Base-by-base conservation (phyloP, 768 basidiomycete genomes). In the Clitopilus passeckerianus region DNA sequence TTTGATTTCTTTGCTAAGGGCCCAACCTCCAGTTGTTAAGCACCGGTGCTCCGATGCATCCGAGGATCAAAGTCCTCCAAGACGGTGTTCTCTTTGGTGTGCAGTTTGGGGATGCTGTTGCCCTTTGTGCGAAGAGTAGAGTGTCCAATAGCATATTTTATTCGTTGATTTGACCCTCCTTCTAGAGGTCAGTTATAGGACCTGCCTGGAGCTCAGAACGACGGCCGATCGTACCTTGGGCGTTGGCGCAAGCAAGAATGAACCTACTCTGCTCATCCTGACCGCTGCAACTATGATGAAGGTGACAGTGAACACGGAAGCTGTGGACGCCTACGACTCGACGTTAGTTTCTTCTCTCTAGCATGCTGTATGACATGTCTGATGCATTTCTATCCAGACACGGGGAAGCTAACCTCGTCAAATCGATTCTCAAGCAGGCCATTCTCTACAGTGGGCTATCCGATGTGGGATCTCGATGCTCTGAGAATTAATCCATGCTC, bases 381-480 rank as follows among this genome's bases (percentile, higher is more conserved):
- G 10, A 50, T 50, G 41, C 18, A 9, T 41, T 41, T 34, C n/a
- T 27, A 16, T 18, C 6, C 22, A 89, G 86, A 56, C 84, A 78
- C 58, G 91, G 86, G 60, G 81, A 75, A 44, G 84, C 87, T 1
- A 81, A 82, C 59, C 74, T 93, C 23, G 83, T 92, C 68, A 88
- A 88, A 70, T 86, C 88, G 8, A 89, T 85, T 23, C 86, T 93
- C 86, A 89, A 85, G 50, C 90, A 93, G 67, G 91, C 90, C 10
- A 91, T 93, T 62, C 67, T 92, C 34, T 92, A 91, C 67, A 89
- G 89, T 12, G 80, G 87, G 24, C 75, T 85, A 64, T 77, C 86
- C 22, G 80, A 86, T 67, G 87, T 87, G 68, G 33, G 74, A 62
- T 20, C 23, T 34, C 4, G 16, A 43, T 16, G 33, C 27, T n/a